Evolutionary conservation across 768 basidiomycete species (phyloP).

Genomic region (Aureoboletus auriporus): DNA sequence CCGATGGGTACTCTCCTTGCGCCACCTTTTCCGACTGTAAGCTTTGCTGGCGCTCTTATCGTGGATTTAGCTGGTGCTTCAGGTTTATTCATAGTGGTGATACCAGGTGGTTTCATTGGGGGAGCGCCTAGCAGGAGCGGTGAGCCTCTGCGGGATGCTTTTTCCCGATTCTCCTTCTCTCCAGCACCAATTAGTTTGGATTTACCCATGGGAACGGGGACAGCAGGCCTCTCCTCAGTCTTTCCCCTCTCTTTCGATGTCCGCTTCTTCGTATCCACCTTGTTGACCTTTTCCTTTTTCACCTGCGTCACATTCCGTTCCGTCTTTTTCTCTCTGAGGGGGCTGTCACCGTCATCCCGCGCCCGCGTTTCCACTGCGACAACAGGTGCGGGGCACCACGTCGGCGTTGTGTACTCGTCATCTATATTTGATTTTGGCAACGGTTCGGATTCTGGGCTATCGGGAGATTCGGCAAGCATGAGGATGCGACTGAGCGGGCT

Average conservation of each 20-base stretch:
- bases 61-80: conserved; percentile 8
- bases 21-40: conserved; percentile 41
- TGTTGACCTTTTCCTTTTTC: conserved; percentile 10
- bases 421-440: background rate
- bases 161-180: conserved; percentile 35
- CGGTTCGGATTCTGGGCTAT: conserved; percentile 28
- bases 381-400: conserved; percentile 20
- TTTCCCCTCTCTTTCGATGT: conserved; percentile 41
- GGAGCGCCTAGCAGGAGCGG: conserved; percentile 16
- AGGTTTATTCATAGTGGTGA: conserved; percentile 9
- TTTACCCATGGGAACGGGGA: conserved; percentile 18
- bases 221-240: conserved; percentile 23
- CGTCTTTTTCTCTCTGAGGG: conserved; percentile 48
- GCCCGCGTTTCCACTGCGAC: conserved; percentile 8
- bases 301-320: conserved; percentile 26
- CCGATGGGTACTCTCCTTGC: conserved; percentile 65
- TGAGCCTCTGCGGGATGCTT: conserved; percentile 29
- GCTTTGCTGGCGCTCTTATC: conserved; percentile 24
- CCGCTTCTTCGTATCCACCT: conserved; percentile 23
- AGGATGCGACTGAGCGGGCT: conserved; percentile 79
- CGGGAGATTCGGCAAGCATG: conserved; percentile 62
- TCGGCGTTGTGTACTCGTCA: conserved; percentile 21
- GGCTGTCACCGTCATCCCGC: conserved; percentile 41
- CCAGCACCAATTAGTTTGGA: conserved; percentile 27
- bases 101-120: conserved; percentile 16